phyloP scores from a whole-genome alignment of 495 filamentous ascomycete species.

The Physcia stellaris region DNA sequence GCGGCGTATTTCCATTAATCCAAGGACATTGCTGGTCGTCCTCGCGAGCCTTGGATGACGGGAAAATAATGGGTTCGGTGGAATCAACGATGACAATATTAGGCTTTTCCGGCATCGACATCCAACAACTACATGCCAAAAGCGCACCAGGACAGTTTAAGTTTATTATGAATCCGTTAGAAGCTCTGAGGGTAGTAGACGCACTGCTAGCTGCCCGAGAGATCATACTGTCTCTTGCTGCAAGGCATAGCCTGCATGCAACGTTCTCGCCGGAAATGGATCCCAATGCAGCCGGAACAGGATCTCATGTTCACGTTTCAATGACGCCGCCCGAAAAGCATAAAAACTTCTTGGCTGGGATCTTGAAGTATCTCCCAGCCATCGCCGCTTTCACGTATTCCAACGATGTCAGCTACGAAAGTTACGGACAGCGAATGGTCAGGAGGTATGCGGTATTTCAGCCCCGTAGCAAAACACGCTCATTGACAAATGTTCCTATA shows the following conservation, averaged over 20 bases:
- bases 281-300: neutral
- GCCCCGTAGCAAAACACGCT: too few relatives aligned
- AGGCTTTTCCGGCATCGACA: slow-evolving; percentile 42
- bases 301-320: slow-evolving; percentile 26
- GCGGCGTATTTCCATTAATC: too few relatives aligned
- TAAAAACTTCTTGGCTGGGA: slow-evolving; percentile 25
- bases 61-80: slow-evolving; percentile 43
- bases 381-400: slow-evolving; percentile 26
- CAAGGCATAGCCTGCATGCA: slow-evolving; percentile 38
- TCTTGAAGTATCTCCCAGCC: slow-evolving; percentile 21
- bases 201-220: slow-evolving; percentile 47
- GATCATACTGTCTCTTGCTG: slow-evolving; percentile 42
- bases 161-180: slow-evolving; percentile 43
- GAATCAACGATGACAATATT: slow-evolving; percentile 47
- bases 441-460: too few relatives aligned
- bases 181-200: slow-evolving; percentile 50
- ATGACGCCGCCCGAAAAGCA: slow-evolving; percentile 20
- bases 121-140: slow-evolving; percentile 55
- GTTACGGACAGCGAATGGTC: slow-evolving; percentile 24
- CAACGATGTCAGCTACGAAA: slow-evolving; percentile 29
- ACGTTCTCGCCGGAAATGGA: slow-evolving; percentile 45
- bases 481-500: too few relatives aligned
- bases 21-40: slow-evolving; percentile 49
- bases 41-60: slow-evolving; percentile 37
- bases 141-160: slow-evolving; percentile 52